Evolutionary conservation across 768 basidiomycete species (phyloP).

Genomic region (Mycena kentingensis): DNA sequence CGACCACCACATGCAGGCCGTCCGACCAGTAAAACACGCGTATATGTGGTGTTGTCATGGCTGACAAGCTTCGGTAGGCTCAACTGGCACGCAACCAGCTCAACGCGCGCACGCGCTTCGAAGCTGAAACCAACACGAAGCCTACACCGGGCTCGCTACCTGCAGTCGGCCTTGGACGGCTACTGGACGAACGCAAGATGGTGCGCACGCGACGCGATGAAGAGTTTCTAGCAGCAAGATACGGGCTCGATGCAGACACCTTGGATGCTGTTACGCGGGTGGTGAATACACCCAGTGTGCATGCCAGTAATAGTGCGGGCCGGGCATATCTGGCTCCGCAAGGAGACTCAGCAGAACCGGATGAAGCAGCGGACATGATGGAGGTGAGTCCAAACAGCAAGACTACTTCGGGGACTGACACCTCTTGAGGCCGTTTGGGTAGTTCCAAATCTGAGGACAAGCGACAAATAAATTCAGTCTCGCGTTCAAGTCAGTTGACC

Average conservation of each 20-base stretch:
- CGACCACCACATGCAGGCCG: slow-evolving; percentile 58
- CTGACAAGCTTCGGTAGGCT: neutral
- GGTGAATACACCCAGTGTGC: slow-evolving; percentile 68
- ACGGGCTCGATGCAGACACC: slow-evolving; percentile 54
- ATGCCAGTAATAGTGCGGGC: no score
- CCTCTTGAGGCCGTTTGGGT: neutral
- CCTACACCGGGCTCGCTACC: slow-evolving; percentile 39
- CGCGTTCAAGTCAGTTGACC: neutral
- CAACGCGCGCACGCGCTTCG: slow-evolving; percentile 46
- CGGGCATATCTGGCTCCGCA: neutral
- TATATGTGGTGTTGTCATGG: no score
- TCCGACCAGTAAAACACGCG: slow-evolving; percentile 55
- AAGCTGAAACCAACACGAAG: slow-evolving; percentile 58
- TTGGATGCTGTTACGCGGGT: slow-evolving; percentile 54
- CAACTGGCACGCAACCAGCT: neutral
- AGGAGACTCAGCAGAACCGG: slow-evolving; percentile 54
- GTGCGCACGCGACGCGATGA: slow-evolving; percentile 44
- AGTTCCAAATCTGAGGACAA: neutral
- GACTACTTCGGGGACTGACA: neutral
- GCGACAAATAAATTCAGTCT: neutral
- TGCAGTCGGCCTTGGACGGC: slow-evolving; percentile 51
- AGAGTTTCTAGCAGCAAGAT: slow-evolving; percentile 51
- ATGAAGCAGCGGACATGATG: slow-evolving; percentile 45
- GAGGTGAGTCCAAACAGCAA: neutral
- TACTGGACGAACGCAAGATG: slow-evolving; percentile 67